Evolutionary conservation across 768 basidiomycete species (phyloP).

Genomic region (Termitomyces titanicus): DNA sequence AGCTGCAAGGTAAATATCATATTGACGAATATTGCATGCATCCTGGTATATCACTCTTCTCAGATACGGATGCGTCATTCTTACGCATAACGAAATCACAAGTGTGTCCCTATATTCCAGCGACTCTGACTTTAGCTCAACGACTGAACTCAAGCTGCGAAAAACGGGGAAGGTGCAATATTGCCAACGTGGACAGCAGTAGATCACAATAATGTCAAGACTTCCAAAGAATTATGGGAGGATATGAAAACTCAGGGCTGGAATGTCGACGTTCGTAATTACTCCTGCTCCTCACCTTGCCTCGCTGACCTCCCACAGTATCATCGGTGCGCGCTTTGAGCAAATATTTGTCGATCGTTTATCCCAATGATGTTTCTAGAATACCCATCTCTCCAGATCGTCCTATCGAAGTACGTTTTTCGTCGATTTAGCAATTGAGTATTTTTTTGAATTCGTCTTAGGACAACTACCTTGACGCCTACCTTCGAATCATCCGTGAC

Average conservation of each 20-base stretch:
- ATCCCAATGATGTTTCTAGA: constrained; percentile 29
- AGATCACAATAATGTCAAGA: constrained; percentile 67
- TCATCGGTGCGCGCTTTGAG: constrained; percentile 49
- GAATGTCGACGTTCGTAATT: constrained; percentile 75
- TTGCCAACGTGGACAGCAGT: constrained; percentile 93
- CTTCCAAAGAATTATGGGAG: constrained; percentile 84
- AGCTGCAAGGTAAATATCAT: constrained; percentile 50
- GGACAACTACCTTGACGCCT: constrained; percentile 96
- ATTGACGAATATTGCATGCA: neutral
- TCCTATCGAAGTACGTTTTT: constrained; percentile 68
- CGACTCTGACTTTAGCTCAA: neutral
- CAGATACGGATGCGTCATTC: constrained; percentile 84
- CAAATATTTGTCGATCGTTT: neutral
- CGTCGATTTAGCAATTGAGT: neutral
- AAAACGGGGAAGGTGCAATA: constrained; percentile 74
- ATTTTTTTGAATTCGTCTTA: constrained; percentile 21
- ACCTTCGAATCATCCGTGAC: constrained; percentile 73
- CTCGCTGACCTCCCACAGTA: constrained; percentile 43
- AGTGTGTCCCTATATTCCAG: constrained; percentile 33
- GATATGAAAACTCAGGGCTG: constrained; percentile 78
- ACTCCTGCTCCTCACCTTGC: neutral
- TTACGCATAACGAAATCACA: constrained; percentile 90
- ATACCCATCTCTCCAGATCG: constrained; percentile 95
- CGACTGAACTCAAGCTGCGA: constrained; percentile 33
- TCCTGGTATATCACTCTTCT: constrained; percentile 1